phyloP scores from a whole-genome alignment of 495 filamentous ascomycete species.

The Aspergillus sclerotioniger region DNA sequence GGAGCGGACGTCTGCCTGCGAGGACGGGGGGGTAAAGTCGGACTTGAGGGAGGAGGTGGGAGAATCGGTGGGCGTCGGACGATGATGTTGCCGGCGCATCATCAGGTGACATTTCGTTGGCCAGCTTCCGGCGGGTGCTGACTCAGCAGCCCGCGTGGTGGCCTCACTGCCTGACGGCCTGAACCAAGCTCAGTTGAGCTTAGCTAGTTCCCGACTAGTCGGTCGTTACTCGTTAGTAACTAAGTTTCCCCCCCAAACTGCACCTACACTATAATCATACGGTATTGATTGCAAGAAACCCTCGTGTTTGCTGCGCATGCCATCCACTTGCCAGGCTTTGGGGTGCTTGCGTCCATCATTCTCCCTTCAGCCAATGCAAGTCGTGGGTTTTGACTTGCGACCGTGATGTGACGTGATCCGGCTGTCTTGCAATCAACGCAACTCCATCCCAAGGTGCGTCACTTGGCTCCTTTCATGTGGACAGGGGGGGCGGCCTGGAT shows the following conservation, averaged over 20 bases:
- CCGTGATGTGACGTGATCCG: conserved; percentile 13
- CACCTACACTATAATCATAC: too few relatives aligned
- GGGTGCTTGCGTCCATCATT: background rate
- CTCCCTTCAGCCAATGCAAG: background rate
- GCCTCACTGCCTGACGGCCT: conserved; percentile 1
- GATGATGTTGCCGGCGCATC: conserved; percentile 40
- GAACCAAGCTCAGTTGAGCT: background rate
- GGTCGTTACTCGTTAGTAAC: background rate
- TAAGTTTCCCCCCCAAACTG: too few relatives aligned
- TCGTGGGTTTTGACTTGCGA: conserved; percentile 7
- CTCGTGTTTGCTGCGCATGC: too few relatives aligned
- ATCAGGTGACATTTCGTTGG: conserved; percentile 36
- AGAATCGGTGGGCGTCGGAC: conserved; percentile 31
- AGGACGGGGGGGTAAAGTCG: conserved; percentile 21
- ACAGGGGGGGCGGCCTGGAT: background rate
- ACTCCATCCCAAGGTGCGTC: background rate
- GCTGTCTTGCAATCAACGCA: conserved; percentile 2
- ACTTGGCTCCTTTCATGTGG: background rate
- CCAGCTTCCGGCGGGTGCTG: conserved; percentile 17
- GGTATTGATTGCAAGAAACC: too few relatives aligned
- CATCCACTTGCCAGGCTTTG: background rate
- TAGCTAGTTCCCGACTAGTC: background rate
- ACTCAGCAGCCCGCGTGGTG: conserved; percentile 21
- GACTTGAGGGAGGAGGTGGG: conserved; percentile 22
- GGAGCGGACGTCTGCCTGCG: conserved; percentile 15